phyloP scores from a whole-genome alignment of 805 yeast species.

The Tetrapisispora nanseiensis region DNA sequence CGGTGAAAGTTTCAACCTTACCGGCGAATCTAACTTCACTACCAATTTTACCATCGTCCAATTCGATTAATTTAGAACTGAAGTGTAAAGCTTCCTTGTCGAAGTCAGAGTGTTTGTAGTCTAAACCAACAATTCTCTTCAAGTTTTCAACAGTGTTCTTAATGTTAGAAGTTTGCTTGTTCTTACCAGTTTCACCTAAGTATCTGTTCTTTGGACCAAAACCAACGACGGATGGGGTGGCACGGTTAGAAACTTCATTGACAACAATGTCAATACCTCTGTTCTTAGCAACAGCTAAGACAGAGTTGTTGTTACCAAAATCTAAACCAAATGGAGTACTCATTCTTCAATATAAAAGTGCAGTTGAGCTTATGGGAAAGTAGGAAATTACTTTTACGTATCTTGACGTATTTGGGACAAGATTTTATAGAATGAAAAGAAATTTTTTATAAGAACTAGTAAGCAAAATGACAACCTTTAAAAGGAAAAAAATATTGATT shows the following conservation, averaged over 20 bases:
- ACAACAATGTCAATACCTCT: conserved; percentile 96
- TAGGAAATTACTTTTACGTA: neutral
- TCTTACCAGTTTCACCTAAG: conserved; percentile 90
- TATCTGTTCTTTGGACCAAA: conserved; percentile 81
- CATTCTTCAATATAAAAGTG: conserved; percentile 37
- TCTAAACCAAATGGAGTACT: conserved; percentile 95
- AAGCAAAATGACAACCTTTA: too few relatives aligned
- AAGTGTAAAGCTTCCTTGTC: conserved; percentile 62
- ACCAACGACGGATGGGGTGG: conserved; percentile 87
- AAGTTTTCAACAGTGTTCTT: conserved; percentile 92
- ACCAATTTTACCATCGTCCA: conserved; percentile 62
- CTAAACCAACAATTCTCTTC: conserved; percentile 83
- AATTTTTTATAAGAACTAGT: too few relatives aligned
- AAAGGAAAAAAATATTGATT: too few relatives aligned
- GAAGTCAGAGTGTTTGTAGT: conserved; percentile 56
- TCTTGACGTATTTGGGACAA: too few relatives aligned
- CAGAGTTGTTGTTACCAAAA: conserved; percentile 90
- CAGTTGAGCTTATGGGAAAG: neutral
- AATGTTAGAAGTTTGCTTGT: conserved; percentile 89
- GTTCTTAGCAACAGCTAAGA: conserved; percentile 91
- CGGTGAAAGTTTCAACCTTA: conserved; percentile 63
- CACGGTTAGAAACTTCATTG: conserved; percentile 94
- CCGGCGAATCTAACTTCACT: conserved; percentile 80
- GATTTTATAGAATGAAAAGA: too few relatives aligned
- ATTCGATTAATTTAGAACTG: conserved; percentile 60